Conservation (phyloP, 2,329 filamentous ascomycete species). For the Colletotrichum agaves region DNA sequence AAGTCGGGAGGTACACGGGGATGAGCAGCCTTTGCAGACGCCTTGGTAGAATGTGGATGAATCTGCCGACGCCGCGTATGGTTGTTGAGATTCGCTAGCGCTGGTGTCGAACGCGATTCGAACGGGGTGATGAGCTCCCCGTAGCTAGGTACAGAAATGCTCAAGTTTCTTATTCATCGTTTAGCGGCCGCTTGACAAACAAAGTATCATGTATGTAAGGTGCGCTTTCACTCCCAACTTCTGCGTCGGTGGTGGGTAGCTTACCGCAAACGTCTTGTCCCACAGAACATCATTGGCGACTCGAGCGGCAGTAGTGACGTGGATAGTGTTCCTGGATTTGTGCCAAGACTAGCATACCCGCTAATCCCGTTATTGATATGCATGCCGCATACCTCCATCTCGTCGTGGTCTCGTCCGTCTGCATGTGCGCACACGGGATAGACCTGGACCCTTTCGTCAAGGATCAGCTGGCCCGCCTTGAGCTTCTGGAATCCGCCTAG, state of each 20-base stretch:
- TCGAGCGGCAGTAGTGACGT: conserved; percentile 23
- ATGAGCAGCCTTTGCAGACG: background rate
- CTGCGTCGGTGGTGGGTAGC: background rate
- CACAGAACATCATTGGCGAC: background rate
- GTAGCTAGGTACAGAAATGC: background rate
- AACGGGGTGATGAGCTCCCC: background rate
- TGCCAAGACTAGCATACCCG: conserved; percentile 4
- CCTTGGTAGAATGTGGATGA: background rate
- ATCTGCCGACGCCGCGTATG: too few relatives aligned
- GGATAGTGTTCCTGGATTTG: conserved; percentile 13
- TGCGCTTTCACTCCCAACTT: too few relatives aligned
- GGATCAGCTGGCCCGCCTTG: conserved; percentile 26
- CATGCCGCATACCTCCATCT: conserved; percentile 7
- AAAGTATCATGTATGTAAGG: too few relatives aligned
- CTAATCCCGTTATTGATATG: conserved; percentile 21
- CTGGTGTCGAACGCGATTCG: background rate
- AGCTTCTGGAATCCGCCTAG: conserved; percentile 32
- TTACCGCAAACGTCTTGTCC: background rate
- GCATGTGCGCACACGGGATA: conserved; percentile 6
- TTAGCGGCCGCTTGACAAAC: background rate
- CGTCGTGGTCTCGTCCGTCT: background rate
- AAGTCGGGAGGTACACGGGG: background rate
- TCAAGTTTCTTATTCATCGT: background rate
- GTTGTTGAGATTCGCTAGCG: background rate
- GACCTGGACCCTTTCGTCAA: background rate